Percentiles rank a stretch among this genome's conserved stretches.
These are phyloP conservation scores for Artemisia argyi DNA, from an alignment of 129 eudicot genomes.

Conservation along the genomic window DNA sequence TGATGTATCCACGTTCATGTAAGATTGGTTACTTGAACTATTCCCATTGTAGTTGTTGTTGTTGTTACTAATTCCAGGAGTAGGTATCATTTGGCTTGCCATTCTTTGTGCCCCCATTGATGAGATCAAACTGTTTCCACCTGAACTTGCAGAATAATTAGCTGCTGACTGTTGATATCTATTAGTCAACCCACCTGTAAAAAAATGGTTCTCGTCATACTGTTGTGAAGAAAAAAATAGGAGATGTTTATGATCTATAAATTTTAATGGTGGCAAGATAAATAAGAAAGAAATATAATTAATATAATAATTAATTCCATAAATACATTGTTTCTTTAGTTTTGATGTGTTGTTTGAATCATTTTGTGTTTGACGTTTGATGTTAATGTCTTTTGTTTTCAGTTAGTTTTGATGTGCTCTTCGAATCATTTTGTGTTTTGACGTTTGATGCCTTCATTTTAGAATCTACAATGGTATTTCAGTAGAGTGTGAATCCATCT, in stretches of 20 bases:
- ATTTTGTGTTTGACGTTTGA: too few species aligned
- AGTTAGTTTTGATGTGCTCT: too few species aligned
- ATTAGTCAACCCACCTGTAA: slow-evolving; percentile 51
- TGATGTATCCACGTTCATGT: slow-evolving; percentile 57
- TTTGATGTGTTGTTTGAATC: too few species aligned
- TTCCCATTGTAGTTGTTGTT: slow-evolving; percentile 17
- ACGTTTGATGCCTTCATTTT: too few species aligned
- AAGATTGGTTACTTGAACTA: slow-evolving; percentile 47
- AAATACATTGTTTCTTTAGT: background rate
- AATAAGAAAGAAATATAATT: background rate
- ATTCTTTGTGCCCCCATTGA: slow-evolving; percentile 67
- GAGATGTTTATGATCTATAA: background rate
- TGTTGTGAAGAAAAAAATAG: slow-evolving; percentile 5
- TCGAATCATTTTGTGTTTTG: too few species aligned
- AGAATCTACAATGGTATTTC: too few species aligned
- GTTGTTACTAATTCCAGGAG: slow-evolving; percentile 70
- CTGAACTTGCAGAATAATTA: slow-evolving; percentile 42
- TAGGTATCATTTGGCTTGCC: slow-evolving; percentile 95
- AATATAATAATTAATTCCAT: background rate
- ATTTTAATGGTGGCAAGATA: background rate
- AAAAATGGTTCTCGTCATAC: background rate
- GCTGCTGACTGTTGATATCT: slow-evolving; percentile 71
- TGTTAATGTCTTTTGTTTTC: background rate
- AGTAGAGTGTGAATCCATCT: too few species aligned
- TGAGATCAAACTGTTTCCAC: slow-evolving; percentile 48